Percentiles rank a stretch among this genome's conserved stretches.
Evolutionary conservation across 2,329 filamentous ascomycete genomes (phyloP).

Genomic region (Colletotrichum cuscutae): DNA sequence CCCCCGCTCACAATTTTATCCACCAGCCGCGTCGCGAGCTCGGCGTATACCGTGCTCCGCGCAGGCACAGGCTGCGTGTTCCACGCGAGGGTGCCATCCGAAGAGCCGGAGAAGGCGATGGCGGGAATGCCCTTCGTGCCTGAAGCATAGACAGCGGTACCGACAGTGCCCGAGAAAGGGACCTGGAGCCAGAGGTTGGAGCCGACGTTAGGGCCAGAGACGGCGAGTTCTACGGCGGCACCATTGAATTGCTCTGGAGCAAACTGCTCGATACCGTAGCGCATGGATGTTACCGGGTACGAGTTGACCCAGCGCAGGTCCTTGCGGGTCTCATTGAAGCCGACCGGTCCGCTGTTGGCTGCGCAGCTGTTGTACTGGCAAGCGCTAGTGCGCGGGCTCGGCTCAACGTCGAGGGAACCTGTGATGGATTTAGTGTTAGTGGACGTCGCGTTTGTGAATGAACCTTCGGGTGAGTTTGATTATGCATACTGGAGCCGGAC

Average conservation of each 20-base stretch:
- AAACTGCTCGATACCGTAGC: conserved; percentile 69
- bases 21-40: conserved; percentile 69
- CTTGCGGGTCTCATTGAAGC: conserved; percentile 65
- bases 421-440: conserved; percentile 60
- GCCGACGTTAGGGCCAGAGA: conserved; percentile 71
- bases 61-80: conserved; percentile 61
- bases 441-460: conserved; percentile 54
- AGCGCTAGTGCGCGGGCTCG: conserved; percentile 55
- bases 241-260: conserved; percentile 63
- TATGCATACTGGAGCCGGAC: conserved; percentile 56
- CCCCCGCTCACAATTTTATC: conserved; percentile 64
- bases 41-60: conserved; percentile 70
- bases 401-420: conserved; percentile 63
- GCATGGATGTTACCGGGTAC: conserved; percentile 72
- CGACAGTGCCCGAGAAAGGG: conserved; percentile 74
- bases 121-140: conserved; percentile 66
- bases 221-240: conserved; percentile 68
- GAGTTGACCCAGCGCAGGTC: conserved; percentile 79
- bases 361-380: conserved; percentile 74
- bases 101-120: conserved; percentile 73
- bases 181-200: conserved; percentile 66
- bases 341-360: conserved; percentile 63
- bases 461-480: not conserved
- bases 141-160: conserved; percentile 69
- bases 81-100: conserved; percentile 62